A percentile compares a stretch with the other conserved stretches of the same genome.
Conservation (phyloP, 1,139 yeast genomes). For the Taphrina confusa region DNA sequence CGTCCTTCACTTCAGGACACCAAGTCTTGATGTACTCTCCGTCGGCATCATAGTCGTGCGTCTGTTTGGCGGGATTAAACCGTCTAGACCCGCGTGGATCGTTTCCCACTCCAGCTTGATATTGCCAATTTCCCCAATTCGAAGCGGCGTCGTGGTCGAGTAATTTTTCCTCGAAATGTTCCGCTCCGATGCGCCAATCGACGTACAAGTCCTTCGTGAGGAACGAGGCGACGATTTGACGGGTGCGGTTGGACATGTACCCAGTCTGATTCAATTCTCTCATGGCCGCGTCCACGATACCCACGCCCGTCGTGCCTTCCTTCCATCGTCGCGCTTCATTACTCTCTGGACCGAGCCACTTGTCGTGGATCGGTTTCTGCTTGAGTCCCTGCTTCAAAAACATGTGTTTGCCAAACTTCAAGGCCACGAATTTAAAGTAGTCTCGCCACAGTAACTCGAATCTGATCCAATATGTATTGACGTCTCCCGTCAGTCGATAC, state of each 20-base stretch:
- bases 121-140: slow-evolving; percentile 60
- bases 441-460: slow-evolving; percentile 34
- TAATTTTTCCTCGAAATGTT: slow-evolving; percentile 54
- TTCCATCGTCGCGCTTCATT: slow-evolving; percentile 40
- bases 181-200: slow-evolving; percentile 61
- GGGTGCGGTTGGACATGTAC: slow-evolving; percentile 56
- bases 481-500: slow-evolving; percentile 20
- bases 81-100: slow-evolving; percentile 58
- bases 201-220: slow-evolving; percentile 55
- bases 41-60: slow-evolving; percentile 53
- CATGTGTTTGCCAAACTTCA: slow-evolving; percentile 25
- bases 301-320: slow-evolving; percentile 45
- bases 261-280: slow-evolving; percentile 55
- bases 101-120: slow-evolving; percentile 45
- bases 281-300: slow-evolving; percentile 62
- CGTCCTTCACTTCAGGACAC: slow-evolving; percentile 55
- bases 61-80: slow-evolving; percentile 57
- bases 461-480: slow-evolving; percentile 32
- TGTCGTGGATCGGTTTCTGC: slow-evolving; percentile 13
- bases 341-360: slow-evolving; percentile 20
- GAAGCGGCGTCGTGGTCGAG: slow-evolving; percentile 59
- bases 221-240: slow-evolving; percentile 59
- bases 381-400: slow-evolving; percentile 20
- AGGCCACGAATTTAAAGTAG: slow-evolving; percentile 32
- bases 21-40: slow-evolving; percentile 55